Conservation (phyloP, 1,284 basidiomycete species). For the Ustilago nuda region DNA sequence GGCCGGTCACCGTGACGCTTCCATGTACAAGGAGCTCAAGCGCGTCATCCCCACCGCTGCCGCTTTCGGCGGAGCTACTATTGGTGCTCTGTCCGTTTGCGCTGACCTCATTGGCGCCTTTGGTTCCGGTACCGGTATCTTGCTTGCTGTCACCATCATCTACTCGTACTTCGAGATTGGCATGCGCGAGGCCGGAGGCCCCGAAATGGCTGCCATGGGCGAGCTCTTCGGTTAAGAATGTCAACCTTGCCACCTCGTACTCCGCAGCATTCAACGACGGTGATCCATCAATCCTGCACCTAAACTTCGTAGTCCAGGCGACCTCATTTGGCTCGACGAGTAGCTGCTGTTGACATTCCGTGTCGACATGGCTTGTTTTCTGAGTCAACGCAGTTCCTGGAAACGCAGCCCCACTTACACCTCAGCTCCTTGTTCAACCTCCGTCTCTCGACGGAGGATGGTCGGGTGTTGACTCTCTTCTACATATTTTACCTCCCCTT, state of each 20-base stretch:
- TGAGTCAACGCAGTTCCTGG: not conserved
- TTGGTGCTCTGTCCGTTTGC: slow-evolving; percentile 90
- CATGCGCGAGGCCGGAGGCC: slow-evolving; percentile 72
- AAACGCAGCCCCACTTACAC: not conserved
- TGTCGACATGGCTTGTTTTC: not conserved
- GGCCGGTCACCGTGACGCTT: slow-evolving; percentile 95
- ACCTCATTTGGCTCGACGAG: not conserved
- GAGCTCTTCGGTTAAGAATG: slow-evolving; percentile 66
- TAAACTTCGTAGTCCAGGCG: not conserved
- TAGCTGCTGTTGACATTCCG: not conserved
- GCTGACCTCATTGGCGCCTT: slow-evolving; percentile 98
- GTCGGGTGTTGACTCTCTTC: not conserved
- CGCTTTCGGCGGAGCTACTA: slow-evolving; percentile 93
- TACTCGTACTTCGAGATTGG: slow-evolving; percentile 76
- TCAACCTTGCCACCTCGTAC: not conserved
- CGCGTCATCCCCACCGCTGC: slow-evolving; percentile 96
- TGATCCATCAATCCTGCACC: slow-evolving; percentile 3
- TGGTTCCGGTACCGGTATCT: slow-evolving; percentile 94
- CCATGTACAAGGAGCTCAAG: slow-evolving; percentile 99
- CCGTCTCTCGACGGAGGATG: not conserved
- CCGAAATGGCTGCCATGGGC: slow-evolving; percentile 71
- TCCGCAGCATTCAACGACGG: slow-evolving; percentile 12
- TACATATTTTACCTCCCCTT: not conserved
- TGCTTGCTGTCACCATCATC: slow-evolving; percentile 97
- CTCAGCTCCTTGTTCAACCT: not conserved